Evolutionary conservation across 345 rosid species (phyloP), one percentile per base, ranked within the genome.

Genomic region (Sisymbrium altissimum): DNA sequence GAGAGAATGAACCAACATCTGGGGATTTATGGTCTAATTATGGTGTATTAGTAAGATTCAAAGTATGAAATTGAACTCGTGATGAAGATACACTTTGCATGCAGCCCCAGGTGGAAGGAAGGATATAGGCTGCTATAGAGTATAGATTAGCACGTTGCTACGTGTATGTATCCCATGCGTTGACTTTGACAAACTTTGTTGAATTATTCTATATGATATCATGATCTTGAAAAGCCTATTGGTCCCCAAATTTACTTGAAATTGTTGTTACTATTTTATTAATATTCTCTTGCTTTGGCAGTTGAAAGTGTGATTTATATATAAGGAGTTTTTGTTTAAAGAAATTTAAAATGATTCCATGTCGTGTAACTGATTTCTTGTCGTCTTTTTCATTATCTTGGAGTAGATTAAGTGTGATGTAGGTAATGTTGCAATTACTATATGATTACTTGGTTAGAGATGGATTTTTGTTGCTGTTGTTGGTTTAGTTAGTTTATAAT

Each of bases 111-210:
- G 70, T 69, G 32, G 58, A 69, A 41, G 8, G 36, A 68, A 58
- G 32, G 66, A 43, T 69, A 54, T 54, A 70, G 72, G 45, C 71
- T 64, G 75, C 56, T 70, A 13, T 14, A 32, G 69, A 50, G 11
- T 32, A 12, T 9, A 30, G 45, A 60, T 32, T 53, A 35, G 61
- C 71, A 70, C 71, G 71, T 64, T 64, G 66, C 40, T 56, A 77
- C 71, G 60, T 70, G 80, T 70, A 45, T 56, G 66, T 21, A 64
- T 64, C 67, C 57, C 54, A 46, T 71, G 63, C 53, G 54, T 70
- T 70, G 65, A 68, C 41, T 38, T 61, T 75, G 71, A 63, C 60
- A 53, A 69, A 17, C 1, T 44, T 63, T 55, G 48, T 60, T 66
- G 53, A 48, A 38, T 38, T 48, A 70, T 64, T 63, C 36, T 68